Percentiles rank a stretch among this genome's conserved stretches.
Evolutionary conservation across 345 rosid species (phyloP).

Genomic region (Syzygium aqueum): DNA sequence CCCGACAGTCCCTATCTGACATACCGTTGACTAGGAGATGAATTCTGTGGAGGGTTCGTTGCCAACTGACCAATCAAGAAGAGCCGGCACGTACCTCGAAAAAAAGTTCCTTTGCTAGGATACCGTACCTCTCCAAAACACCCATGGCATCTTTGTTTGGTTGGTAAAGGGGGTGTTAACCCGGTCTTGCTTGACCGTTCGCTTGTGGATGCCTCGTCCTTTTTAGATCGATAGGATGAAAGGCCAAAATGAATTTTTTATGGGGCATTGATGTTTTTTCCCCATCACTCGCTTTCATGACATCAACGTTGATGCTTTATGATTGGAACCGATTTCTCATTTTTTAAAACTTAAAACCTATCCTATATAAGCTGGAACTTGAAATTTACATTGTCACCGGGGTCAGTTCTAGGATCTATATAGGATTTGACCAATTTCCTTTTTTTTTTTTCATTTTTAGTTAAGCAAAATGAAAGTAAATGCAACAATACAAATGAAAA

Average conservation of each 20-base stretch:
- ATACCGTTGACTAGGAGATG: neutral
- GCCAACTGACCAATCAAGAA: neutral
- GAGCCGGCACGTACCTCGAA: neutral
- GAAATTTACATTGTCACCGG: no score
- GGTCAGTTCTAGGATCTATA: no score
- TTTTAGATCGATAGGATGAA: neutral
- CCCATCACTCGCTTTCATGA: neutral
- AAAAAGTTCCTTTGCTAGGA: neutral
- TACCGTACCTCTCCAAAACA: neutral
- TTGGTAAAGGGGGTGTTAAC: neutral
- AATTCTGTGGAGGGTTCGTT: neutral
- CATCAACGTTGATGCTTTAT: neutral
- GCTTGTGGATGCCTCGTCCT: neutral
- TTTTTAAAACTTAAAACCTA: no score
- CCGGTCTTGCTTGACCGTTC: neutral
- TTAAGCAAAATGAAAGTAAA: no score
- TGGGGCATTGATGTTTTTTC: neutral
- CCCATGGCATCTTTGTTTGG: neutral
- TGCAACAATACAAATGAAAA: no score
- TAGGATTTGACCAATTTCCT: no score
- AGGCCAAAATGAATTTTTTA: no score
- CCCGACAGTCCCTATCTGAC: neutral
- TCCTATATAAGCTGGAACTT: no score
- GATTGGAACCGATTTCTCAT: no score
- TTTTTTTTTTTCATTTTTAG: no score